Percentiles rank a stretch among this genome's conserved stretches.
Conservation (phyloP, 1,139 yeast species). For the Kodamaea anthophila region DNA sequence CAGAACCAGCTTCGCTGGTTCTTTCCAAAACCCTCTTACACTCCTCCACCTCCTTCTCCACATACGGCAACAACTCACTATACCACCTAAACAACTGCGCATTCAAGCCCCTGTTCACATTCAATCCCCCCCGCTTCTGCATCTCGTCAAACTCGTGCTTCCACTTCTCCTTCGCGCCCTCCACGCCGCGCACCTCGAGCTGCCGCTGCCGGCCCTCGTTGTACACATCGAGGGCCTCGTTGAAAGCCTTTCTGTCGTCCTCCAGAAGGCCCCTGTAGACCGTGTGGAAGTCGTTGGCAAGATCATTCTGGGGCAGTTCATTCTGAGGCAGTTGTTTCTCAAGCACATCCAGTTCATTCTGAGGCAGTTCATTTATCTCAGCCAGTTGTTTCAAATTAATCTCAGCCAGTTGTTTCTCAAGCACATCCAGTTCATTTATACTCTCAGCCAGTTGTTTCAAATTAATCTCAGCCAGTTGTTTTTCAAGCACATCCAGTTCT, state of each 20-base stretch:
- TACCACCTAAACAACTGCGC: conserved; percentile 78
- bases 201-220: conserved; percentile 71
- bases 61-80: conserved; percentile 59
- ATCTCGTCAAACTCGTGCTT: conserved; percentile 71
- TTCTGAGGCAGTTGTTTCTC: neutral
- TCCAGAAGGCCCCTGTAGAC: conserved; percentile 49
- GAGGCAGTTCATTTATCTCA: no score
- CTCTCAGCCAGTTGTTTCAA: no score
- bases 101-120: conserved; percentile 57
- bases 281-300: conserved; percentile 66
- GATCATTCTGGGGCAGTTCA: no score
- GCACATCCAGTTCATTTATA: no score
- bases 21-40: conserved; percentile 36
- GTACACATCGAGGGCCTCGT: conserved; percentile 57
- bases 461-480: no score
- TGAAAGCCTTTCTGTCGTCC: conserved; percentile 53
- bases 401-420: no score
- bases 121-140: conserved; percentile 54
- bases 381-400: no score
- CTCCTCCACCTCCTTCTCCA: conserved; percentile 56
- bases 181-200: conserved; percentile 72
- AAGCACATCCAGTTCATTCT: no score
- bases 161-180: conserved; percentile 88
- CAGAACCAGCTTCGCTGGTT: no score
- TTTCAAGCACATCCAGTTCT: neutral